These are phyloP conservation scores for Hyaloscypha finlandica DNA, from an alignment of 495 filamentous ascomycete species.

Conservation along the genomic window DNA sequence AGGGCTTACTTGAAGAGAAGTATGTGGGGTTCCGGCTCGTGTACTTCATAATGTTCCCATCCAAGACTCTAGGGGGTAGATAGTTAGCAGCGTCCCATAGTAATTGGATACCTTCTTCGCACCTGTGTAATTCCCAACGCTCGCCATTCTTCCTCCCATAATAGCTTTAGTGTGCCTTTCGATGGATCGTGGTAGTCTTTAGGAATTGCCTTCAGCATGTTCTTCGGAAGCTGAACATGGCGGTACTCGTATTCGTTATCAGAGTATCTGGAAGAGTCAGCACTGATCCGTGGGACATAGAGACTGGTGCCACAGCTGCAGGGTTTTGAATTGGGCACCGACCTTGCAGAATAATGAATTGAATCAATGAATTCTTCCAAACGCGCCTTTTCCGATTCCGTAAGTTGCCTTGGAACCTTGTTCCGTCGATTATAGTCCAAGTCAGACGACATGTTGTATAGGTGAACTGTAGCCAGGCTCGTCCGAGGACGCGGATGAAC, in stretches of 20 bases:
- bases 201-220: constrained; percentile 96
- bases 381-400: constrained; percentile 76
- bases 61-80: constrained; percentile 72
- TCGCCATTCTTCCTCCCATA: constrained; percentile 99
- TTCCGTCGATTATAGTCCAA: constrained; percentile 84
- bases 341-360: constrained; percentile 96
- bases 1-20: constrained; percentile 90
- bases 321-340: constrained; percentile 30
- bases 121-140: constrained; percentile 96
- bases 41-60: constrained; percentile 99
- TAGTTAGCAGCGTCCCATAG: neutral
- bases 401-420: constrained; percentile 74
- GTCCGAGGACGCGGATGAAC: neutral
- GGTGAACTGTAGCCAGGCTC: neutral
- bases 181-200: constrained; percentile 90
- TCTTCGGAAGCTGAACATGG: constrained; percentile 95
- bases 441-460: constrained; percentile 44
- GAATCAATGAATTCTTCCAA: constrained; percentile 88
- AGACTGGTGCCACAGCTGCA: neutral
- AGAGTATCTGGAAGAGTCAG: constrained; percentile 62
- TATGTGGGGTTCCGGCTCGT: constrained; percentile 97
- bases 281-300: neutral
- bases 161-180: constrained; percentile 89
- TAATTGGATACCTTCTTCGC: constrained; percentile 25
- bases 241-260: constrained; percentile 90